Percentiles rank a stretch among this genome's conserved stretches.
These are phyloP conservation scores for Phytopythium ostracodes DNA, from an alignment of 352 stramenopile genomes.

Conservation along the genomic window DNA sequence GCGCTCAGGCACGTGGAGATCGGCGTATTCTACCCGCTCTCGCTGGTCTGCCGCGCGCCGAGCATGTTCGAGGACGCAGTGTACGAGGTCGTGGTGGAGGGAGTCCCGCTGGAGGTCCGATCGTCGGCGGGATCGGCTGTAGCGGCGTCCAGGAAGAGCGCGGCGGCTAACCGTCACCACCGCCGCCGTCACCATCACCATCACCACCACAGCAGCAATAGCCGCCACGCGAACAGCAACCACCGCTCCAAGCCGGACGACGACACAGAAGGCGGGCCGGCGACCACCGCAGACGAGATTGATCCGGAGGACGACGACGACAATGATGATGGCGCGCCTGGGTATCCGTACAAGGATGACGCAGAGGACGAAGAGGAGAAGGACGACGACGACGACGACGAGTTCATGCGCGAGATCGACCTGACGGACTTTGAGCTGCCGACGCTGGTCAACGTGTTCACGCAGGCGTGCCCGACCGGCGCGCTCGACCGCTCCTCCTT, in stretches of 20 bases:
- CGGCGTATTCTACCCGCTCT: constrained; percentile 64
- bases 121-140: background rate
- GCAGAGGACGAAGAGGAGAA: constrained; percentile 12
- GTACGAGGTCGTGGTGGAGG: constrained; percentile 42
- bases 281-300: constrained; percentile 21
- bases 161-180: background rate
- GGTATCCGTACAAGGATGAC: constrained; percentile 13
- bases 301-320: constrained; percentile 14
- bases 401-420: constrained; percentile 55
- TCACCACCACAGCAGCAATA: background rate
- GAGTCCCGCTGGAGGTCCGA: background rate
- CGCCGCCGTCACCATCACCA: constrained; percentile 3
- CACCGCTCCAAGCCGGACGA: constrained; percentile 10
- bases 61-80: constrained; percentile 42
- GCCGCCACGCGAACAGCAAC: constrained; percentile 9
- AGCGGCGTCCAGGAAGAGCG: constrained; percentile 5
- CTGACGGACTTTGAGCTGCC: constrained; percentile 82
- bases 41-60: constrained; percentile 50
- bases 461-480: constrained; percentile 66
- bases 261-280: constrained; percentile 1
- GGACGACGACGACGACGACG: constrained; percentile 24
- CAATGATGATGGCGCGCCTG: constrained; percentile 19
- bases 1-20: constrained; percentile 22
- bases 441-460: constrained; percentile 82
- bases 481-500: constrained; percentile 71